Evolutionary conservation across 2,329 filamentous ascomycete genomes (phyloP).

Genomic region (Fusarium pseudocircinatum): DNA sequence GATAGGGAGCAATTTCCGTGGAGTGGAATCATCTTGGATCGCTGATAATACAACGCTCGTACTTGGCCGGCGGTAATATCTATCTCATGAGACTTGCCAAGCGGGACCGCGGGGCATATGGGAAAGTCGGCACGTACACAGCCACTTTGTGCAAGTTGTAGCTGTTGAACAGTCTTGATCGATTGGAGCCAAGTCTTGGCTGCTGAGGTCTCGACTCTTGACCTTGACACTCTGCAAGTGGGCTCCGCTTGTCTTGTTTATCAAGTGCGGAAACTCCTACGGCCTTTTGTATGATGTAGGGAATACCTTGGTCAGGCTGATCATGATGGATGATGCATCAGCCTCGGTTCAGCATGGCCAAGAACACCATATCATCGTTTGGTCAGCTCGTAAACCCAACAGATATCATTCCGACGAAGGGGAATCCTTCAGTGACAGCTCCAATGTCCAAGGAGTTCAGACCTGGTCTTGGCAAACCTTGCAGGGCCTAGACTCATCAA

Average conservation of each 20-base stretch:
- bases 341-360: slow-evolving; percentile 11
- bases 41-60: slow-evolving; percentile 8
- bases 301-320: background rate
- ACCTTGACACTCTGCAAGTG: slow-evolving; percentile 24
- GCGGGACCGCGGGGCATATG: slow-evolving; percentile 32
- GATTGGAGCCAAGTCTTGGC: slow-evolving; percentile 44
- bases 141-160: slow-evolving; percentile 25
- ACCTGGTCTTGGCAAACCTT: slow-evolving; percentile 29
- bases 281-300: background rate
- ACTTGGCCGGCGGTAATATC: slow-evolving; percentile 22
- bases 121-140: slow-evolving; percentile 38
- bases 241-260: slow-evolving; percentile 26
- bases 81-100: slow-evolving; percentile 35
- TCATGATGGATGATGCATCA: background rate
- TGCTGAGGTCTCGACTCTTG: slow-evolving; percentile 40
- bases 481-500: slow-evolving; percentile 21
- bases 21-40: slow-evolving; percentile 1
- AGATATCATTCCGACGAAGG: slow-evolving; percentile 21
- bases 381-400: slow-evolving; percentile 11
- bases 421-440: slow-evolving; percentile 33
- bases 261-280: slow-evolving; percentile 1
- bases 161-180: slow-evolving; percentile 22
- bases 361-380: slow-evolving; percentile 10
- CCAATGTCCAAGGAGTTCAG: background rate
- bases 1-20: slow-evolving; percentile 6